Base-by-base conservation (phyloP, 1,139 yeast species). In the Taiozyma sp. region DNA sequence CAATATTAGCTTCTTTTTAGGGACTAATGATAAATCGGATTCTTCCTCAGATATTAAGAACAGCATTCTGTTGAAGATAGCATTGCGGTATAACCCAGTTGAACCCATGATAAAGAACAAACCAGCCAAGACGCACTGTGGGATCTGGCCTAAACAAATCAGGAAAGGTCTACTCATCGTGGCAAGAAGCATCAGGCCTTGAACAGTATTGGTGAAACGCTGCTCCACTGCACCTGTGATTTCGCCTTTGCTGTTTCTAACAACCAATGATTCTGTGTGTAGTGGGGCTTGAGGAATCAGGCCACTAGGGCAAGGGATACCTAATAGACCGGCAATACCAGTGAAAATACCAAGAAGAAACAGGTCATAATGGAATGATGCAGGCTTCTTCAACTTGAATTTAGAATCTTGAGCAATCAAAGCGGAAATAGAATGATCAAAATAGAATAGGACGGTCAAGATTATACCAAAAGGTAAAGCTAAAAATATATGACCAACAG, bases 281-380 rank as follows among this genome's bases (percentile, higher is more conserved):
- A 93, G 67, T 0, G 98, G 99, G 0, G 98, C 98, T 66, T 93
- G 99, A 0, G 99, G 99, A 43, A 93, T 91, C 40, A 93, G 72
- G 0, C 99, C 99, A 68, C 93, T 93, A 0, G 98, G 98, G 2
- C 97, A 90, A 0, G 98, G 99, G 2, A 93, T 75, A 0, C 99
- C 99, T 13, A 93, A 63, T 1, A 91, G 68, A 0, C 98, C 98
- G 3, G 96, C 76, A 2, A 91, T 65, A 0, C 96, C 95, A 0
- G 98, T 93, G 6, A 93, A 86, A 11, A 88, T 63, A 0, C 98
- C 98, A 37, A 93, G 72, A 35, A 93, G 70, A 44, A 87, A 78
- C 63, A 91, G 87, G 68, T 93, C 99, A 84, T 93, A 93, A 68
- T 93, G 98, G 68, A 93, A 93, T 0, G 95, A 75, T 0, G 96